These are phyloP conservation scores for Aphanomyces euteiches DNA, from an alignment of 352 stramenopile species.

Conservation along the genomic window DNA sequence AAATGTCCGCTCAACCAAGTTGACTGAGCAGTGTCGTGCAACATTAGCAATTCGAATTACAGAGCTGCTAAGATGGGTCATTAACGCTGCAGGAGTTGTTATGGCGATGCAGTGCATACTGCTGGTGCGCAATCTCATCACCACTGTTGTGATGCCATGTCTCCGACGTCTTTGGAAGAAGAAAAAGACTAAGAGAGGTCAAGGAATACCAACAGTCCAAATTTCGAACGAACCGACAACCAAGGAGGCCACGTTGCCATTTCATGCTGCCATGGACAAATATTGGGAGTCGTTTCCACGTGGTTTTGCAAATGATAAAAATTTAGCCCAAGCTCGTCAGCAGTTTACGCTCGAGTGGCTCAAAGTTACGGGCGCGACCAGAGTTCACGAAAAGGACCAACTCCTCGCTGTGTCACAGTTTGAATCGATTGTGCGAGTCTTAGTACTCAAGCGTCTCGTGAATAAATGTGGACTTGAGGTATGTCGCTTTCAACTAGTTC, in stretches of 20 bases:
- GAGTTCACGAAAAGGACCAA: constrained; percentile 15
- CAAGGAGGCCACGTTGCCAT: constrained; percentile 15
- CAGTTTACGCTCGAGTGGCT: constrained; percentile 24
- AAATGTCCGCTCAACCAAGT: not conserved
- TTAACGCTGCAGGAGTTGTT: constrained; percentile 31
- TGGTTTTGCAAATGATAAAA: not conserved
- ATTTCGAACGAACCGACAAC: not conserved
- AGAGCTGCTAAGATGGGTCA: constrained; percentile 19
- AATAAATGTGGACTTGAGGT: constrained; percentile 34
- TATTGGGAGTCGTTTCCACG: constrained; percentile 17
- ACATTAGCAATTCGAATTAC: not conserved
- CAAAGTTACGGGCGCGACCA: constrained; percentile 7
- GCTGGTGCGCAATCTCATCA: constrained; percentile 12
- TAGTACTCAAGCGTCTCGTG: constrained; percentile 52
- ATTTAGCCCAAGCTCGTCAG: not conserved
- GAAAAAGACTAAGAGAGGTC: not conserved
- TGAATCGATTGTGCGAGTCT: constrained; percentile 52
- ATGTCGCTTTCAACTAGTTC: not conserved
- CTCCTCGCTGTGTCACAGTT: constrained; percentile 47
- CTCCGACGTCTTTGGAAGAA: not conserved
- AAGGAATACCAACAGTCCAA: not conserved
- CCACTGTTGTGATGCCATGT: not conserved
- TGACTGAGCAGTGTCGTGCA: not conserved
- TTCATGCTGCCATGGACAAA: constrained; percentile 4
- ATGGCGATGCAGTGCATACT: constrained; percentile 7